Percentiles rank a stretch among this genome's conserved stretches.
phyloP scores from a whole-genome alignment of 768 basidiomycete species.

The Polyporus arcularius region DNA sequence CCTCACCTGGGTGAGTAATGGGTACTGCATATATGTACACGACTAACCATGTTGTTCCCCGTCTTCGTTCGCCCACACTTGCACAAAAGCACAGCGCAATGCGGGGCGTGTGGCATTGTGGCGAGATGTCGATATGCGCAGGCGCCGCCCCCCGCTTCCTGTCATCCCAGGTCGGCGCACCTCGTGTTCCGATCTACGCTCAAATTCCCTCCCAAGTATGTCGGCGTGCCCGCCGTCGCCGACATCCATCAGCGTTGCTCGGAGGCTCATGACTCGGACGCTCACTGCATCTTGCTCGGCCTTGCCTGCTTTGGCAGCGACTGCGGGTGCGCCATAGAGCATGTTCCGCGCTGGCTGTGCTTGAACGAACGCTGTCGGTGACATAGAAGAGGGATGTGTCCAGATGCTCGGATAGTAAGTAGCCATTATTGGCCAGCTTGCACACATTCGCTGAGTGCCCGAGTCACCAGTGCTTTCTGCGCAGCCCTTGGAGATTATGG shows the following conservation, averaged over 20 bases:
- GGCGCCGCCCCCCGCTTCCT: neutral
- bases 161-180: conserved; percentile 9
- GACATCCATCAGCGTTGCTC: neutral
- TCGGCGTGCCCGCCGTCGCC: neutral
- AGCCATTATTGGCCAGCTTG: too few species aligned
- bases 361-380: too few species aligned
- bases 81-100: conserved; percentile 6
- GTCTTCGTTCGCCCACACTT: too few species aligned
- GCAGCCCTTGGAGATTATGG: too few species aligned
- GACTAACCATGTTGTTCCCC: too few species aligned
- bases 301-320: neutral
- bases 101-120: neutral
- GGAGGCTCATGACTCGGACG: neutral
- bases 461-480: too few species aligned
- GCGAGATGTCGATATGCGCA: conserved; percentile 3
- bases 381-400: too few species aligned
- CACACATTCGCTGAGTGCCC: too few species aligned
- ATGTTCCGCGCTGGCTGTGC: too few species aligned
- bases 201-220: neutral
- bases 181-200: conserved; percentile 15
- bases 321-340: neutral
- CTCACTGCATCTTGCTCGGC: neutral
- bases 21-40: too few species aligned
- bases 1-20: neutral
- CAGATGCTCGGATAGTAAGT: too few species aligned